Conservation (phyloP, 768 basidiomycete genomes). For the Boletus vermiculosoides region DNA sequence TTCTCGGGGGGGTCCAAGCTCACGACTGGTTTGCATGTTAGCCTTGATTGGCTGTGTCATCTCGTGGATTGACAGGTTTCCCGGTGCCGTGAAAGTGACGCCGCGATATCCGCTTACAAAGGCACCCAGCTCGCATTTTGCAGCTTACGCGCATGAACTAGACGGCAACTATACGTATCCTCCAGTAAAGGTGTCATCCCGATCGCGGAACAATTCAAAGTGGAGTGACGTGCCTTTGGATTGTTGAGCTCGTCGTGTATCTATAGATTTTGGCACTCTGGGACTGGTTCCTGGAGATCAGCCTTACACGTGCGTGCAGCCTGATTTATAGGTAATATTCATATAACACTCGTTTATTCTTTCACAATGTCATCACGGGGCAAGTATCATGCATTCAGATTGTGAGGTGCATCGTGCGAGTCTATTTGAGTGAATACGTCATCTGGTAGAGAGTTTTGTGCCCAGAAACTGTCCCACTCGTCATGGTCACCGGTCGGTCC, state of each 20-base stretch:
- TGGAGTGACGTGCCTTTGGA: constrained; percentile 27
- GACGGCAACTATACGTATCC: constrained; percentile 19
- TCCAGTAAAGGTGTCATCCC: constrained; percentile 7
- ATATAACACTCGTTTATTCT: constrained; percentile 10
- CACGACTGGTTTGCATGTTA: constrained; percentile 1
- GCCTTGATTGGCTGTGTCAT: constrained; percentile 22
- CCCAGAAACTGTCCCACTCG: constrained; percentile 52
- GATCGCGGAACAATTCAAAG: constrained; percentile 10
- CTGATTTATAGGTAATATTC: not conserved
- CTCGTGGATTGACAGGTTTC: constrained; percentile 30
- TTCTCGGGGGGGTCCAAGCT: not conserved
- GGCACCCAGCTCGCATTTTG: constrained; percentile 30
- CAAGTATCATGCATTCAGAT: constrained; percentile 16
- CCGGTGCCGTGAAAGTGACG: constrained; percentile 24
- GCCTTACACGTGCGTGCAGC: not conserved
- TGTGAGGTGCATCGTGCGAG: not conserved
- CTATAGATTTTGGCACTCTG: not conserved
- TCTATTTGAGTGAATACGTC: constrained; percentile 31
- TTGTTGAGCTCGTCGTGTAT: constrained; percentile 2
- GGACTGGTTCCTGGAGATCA: constrained; percentile 17
- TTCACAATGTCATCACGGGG: not conserved
- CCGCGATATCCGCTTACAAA: constrained; percentile 30
- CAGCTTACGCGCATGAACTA: constrained; percentile 22
- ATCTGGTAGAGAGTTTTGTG: constrained; percentile 41
- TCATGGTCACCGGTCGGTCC: constrained; percentile 30